Evolutionary conservation across 208 protist species (phyloP), one percentile per base, ranked within the genome.

Genomic region (Crithidia mellificae): DNA sequence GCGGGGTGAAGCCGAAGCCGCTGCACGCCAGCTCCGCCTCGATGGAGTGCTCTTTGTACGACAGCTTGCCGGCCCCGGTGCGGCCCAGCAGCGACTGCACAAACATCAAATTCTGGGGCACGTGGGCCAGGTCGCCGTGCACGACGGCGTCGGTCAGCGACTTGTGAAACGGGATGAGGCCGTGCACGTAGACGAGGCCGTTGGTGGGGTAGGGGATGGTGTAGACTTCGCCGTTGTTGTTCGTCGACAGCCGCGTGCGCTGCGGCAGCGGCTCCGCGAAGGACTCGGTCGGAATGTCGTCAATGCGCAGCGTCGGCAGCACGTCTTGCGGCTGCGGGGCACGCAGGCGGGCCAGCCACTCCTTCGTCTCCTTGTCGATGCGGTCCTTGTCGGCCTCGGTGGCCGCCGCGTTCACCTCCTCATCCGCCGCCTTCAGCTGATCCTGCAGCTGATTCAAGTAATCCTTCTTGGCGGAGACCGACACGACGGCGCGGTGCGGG

Each of bases 101-200:
- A 15, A 92, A 59, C 25, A 83, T 83, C 36, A 87, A 32, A 56
- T 82, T 80, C 34, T 69, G 68, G n/a, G 62, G 55, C 38, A 89
- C 67, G n/a, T 46, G 61, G 5, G 25, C 65, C 24, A 77, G 25
- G 30, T 72, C 69, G 25, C 67, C 80, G 24, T 53, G 52, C 30
- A 47, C 52, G 39, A 92, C 68, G 8, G 74, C 67, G 8, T 56
- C 47, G 24, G 66, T 57, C 17, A 94, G 54, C 4, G 70, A 58
- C 15, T 53, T 22, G 14, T 75, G 49, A 61, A 92, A 88, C 8
- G 92, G 93, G 15, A 89, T 77, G 43, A 97, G 77, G 1, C 85
- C 89, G 67, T 95, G 85, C 61, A 96, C 90, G 78, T 97, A 97
- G 46, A 95, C 89, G 29, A 97, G 74, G 11, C 91, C 89, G 74